Base-by-base conservation (phyloP, 352 stramenopile species). In the Aphanomyces cochlioides region DNA sequence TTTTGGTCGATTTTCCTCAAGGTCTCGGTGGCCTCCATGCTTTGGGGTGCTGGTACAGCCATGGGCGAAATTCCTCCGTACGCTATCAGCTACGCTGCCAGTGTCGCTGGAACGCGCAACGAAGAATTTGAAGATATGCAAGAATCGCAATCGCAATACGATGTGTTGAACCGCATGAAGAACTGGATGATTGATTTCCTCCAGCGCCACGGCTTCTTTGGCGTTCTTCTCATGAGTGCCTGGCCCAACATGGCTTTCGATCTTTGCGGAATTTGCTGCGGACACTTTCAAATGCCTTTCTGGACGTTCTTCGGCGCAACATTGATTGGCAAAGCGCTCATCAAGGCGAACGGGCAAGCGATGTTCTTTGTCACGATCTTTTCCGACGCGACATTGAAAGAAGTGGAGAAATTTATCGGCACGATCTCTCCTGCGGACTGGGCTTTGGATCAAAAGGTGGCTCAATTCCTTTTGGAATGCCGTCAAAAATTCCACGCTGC, bases 191-290 rank as follows among this genome's bases (percentile, higher is more conserved):
- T 98, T 63, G 70, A 77, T 28, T 97, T 97, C 69, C 73, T 98
- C 6, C 77, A 97, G 69, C 89, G 85, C 66, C 87, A 97, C 71
- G 93, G 93, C 47, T 98, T 98, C 76, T 95, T 87, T 77, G 93
- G 91, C 17, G 89, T 98, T 56, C 79, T 98, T 72, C 79, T 98
- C 65, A 96, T 98, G 88, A 93, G 87, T 38, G 90, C 93, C n/a
- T 96, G 89, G 81, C 93, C 93, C 21, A 98, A 98, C 75, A 90
- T 97, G 72, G 90, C 92, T 40, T 98, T 98, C 73, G 93, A 98
- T 69, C 80, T 98, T 1, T 97, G 90, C 73, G 93, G 93, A 56
- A 97, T 98, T 69, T 97, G 89, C 78, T 98, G 93, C 70, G 93
- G 93, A 60, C 90, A 97, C 75, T 96, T 97, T 69, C 79, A 96